Percentiles rank a stretch among this genome's conserved stretches.
phyloP scores from a whole-genome alignment of 257 asterid genomes.

The Petunia secreta region DNA sequence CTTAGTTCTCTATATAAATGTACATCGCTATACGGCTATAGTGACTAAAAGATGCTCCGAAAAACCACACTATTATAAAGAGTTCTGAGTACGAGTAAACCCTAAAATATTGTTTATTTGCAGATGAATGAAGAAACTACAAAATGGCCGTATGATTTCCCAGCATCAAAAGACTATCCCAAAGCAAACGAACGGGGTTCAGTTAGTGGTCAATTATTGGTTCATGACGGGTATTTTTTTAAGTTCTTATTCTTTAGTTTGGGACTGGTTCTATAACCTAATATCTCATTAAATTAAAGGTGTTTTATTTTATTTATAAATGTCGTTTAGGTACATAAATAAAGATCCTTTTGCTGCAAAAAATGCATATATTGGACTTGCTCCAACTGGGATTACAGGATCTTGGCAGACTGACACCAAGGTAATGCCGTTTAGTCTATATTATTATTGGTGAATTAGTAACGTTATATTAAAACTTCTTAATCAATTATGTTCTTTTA shows the following conservation, averaged over 20 bases:
- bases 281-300: neutral
- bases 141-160: conserved; percentile 88
- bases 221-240: conserved; percentile 50
- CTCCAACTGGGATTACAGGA: conserved; percentile 66
- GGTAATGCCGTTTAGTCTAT: conserved; percentile 31
- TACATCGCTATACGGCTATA: too few relatives aligned
- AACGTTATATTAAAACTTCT: neutral
- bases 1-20: too few relatives aligned
- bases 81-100: neutral
- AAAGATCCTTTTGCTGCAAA: conserved; percentile 39
- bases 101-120: neutral
- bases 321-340: conserved; percentile 25
- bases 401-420: conserved; percentile 76
- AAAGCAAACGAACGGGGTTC: conserved; percentile 54
- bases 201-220: conserved; percentile 58
- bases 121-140: conserved; percentile 46
- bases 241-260: neutral
- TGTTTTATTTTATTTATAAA: neutral
- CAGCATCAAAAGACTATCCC: conserved; percentile 54
- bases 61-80: too few relatives aligned
- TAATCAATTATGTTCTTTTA: neutral
- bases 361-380: conserved; percentile 71
- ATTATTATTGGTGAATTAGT: neutral
- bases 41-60: too few relatives aligned
- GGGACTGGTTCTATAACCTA: neutral